Conservation (phyloP, 2,329 filamentous ascomycete genomes). For the Claviceps sp. region DNA sequence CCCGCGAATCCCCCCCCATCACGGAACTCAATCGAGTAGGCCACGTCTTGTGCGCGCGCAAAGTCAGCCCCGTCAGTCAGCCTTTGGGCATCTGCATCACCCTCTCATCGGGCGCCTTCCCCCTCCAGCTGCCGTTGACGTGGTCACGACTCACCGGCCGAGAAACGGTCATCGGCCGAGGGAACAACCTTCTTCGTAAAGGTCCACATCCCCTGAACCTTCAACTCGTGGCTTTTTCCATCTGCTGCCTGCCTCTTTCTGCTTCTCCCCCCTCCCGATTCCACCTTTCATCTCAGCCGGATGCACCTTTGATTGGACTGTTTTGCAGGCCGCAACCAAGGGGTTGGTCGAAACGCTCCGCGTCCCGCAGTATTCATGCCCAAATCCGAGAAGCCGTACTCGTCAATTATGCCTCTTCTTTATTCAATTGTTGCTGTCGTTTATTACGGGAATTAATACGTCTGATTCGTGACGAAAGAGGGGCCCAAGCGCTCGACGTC, state of each 20-base stretch:
- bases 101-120: not conserved
- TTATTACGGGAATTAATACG: too few relatives aligned
- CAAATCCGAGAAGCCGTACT: too few relatives aligned
- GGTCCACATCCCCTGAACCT: too few relatives aligned
- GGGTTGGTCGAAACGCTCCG: not conserved
- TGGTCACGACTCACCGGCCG: not conserved
- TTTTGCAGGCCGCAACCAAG: not conserved
- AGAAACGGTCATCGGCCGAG: not conserved
- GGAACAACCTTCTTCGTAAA: too few relatives aligned
- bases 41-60: not conserved
- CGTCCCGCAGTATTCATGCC: not conserved
- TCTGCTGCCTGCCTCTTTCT: not conserved
- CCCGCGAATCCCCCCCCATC: not conserved
- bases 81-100: not conserved
- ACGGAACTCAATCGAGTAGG: not conserved
- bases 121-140: not conserved
- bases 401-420: too few relatives aligned
- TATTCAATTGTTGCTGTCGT: too few relatives aligned
- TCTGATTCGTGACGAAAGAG: too few relatives aligned
- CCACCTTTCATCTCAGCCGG: conserved; percentile 1
- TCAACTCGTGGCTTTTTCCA: too few relatives aligned
- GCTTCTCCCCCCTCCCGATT: not conserved
- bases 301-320: conserved; percentile 3
- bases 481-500: not conserved
- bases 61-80: conserved; percentile 4